phyloP scores from a whole-genome alignment of 805 yeast genomes.

The Kockiozyma suomiensis region DNA sequence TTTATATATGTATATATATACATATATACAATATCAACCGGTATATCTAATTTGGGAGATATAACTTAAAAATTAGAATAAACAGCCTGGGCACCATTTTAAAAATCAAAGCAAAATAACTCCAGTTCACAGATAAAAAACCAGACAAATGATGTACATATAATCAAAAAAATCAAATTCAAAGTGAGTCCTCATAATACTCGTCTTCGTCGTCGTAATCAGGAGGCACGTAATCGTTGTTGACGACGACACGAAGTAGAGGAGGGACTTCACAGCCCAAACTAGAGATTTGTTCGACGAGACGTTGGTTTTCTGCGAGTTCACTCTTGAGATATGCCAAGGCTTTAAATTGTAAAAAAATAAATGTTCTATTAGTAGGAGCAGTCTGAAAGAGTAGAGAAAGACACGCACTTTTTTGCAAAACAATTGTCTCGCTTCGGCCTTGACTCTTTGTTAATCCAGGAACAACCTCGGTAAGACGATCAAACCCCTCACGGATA shows the following conservation, averaged over 20 bases:
- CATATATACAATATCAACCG: too few species aligned
- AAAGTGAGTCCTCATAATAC: neutral
- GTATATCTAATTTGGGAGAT: too few species aligned
- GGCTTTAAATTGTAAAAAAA: slow-evolving; percentile 33
- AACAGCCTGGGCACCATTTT: neutral
- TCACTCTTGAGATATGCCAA: slow-evolving; percentile 41
- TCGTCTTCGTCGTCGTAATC: slow-evolving; percentile 14
- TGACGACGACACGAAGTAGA: slow-evolving; percentile 13
- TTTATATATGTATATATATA: too few species aligned
- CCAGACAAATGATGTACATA: neutral
- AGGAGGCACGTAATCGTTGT: slow-evolving; percentile 17
- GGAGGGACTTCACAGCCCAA: slow-evolving; percentile 27
- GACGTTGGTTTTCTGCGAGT: slow-evolving; percentile 39
- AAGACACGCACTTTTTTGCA: slow-evolving; percentile 52
- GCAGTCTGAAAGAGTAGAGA: too few species aligned
- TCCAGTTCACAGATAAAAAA: neutral
- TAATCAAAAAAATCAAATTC: neutral
- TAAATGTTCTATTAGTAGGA: too few species aligned
- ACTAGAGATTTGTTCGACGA: slow-evolving; percentile 36
- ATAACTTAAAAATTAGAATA: neutral
- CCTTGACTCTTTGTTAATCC: slow-evolving; percentile 67
- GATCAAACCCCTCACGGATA: slow-evolving; percentile 79
- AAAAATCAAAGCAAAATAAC: neutral
- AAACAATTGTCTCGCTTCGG: slow-evolving; percentile 76
- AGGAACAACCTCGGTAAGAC: slow-evolving; percentile 74